phyloP scores from a whole-genome alignment of 148 eudicot species.

The Rhododendron molle region DNA sequence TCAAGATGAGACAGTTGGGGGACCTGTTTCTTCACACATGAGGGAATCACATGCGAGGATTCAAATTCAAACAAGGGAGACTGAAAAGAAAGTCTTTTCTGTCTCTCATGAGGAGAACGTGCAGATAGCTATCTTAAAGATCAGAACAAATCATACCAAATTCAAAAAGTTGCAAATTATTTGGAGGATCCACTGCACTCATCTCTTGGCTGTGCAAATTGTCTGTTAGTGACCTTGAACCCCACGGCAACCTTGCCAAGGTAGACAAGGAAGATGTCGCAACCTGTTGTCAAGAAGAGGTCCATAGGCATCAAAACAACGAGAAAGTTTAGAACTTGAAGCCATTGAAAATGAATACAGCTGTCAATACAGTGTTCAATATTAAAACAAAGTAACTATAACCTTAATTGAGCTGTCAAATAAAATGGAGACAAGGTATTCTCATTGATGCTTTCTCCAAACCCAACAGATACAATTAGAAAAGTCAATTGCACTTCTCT shows the following conservation, averaged over 20 bases:
- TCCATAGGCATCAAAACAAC: neutral
- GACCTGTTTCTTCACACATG: neutral
- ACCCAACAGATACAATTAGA: neutral
- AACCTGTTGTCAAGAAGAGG: constrained; percentile 25
- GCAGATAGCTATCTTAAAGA: neutral
- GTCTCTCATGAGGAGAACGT: neutral
- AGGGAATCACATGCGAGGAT: neutral
- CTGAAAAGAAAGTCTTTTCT: neutral
- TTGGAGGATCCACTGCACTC: constrained; percentile 25
- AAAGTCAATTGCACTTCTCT: neutral
- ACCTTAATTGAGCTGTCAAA: neutral
- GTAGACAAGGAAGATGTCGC: constrained; percentile 45
- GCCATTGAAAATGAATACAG: neutral
- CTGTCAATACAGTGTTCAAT: neutral
- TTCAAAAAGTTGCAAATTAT: constrained; percentile 43
- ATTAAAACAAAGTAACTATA: neutral
- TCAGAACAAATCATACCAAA: constrained; percentile 31
- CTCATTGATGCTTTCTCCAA: neutral
- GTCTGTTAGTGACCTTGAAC: constrained; percentile 36
- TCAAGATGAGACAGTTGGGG: neutral
- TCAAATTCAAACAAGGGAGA: neutral
- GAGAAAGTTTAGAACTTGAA: neutral
- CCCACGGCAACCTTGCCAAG: constrained; percentile 51
- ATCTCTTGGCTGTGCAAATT: constrained; percentile 7
- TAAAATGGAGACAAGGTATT: neutral